Percentiles rank a stretch among this genome's conserved stretches.
Evolutionary conservation across 2,329 filamentous ascomycete genomes (phyloP).

Genomic region (Trichothecium roseum): DNA sequence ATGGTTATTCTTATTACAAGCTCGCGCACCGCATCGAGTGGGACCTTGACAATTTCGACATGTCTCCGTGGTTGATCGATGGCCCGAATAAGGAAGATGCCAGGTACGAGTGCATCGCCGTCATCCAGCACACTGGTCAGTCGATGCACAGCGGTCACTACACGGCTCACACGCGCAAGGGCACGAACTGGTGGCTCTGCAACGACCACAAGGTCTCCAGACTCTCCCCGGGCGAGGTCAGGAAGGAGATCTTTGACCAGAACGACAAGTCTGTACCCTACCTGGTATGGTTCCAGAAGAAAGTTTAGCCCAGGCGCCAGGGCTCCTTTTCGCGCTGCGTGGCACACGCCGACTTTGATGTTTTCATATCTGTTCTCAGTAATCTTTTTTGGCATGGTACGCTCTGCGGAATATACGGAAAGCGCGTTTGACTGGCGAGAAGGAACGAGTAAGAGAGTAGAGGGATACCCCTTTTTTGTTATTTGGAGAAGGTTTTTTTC

Average conservation of each 20-base stretch:
- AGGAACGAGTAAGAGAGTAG: no score
- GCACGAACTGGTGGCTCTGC: conserved; percentile 36
- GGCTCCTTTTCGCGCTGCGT: neutral
- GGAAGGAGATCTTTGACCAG: conserved; percentile 27
- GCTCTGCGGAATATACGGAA: no score
- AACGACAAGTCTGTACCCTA: conserved; percentile 31
- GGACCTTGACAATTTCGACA: conserved; percentile 58
- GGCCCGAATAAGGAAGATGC: neutral
- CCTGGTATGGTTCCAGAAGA: conserved; percentile 33
- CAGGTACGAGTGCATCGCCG: conserved; percentile 75
- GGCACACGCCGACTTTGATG: neutral
- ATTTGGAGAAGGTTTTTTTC: no score
- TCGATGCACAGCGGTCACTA: conserved; percentile 71
- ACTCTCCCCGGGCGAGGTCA: conserved; percentile 15
- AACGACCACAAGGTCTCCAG: conserved; percentile 33
- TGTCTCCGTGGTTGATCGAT: conserved; percentile 28
- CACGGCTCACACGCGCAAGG: conserved; percentile 50
- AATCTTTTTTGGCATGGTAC: no score
- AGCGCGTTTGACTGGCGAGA: no score
- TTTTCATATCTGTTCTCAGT: no score
- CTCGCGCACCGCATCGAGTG: conserved; percentile 64
- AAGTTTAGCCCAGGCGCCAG: conserved; percentile 8
- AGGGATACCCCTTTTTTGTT: no score
- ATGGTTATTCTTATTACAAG: conserved; percentile 34
- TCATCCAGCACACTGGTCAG: conserved; percentile 65